Evolutionary conservation across 306 rosid species (phyloP).

Genomic region (Vigna unguiculata): DNA sequence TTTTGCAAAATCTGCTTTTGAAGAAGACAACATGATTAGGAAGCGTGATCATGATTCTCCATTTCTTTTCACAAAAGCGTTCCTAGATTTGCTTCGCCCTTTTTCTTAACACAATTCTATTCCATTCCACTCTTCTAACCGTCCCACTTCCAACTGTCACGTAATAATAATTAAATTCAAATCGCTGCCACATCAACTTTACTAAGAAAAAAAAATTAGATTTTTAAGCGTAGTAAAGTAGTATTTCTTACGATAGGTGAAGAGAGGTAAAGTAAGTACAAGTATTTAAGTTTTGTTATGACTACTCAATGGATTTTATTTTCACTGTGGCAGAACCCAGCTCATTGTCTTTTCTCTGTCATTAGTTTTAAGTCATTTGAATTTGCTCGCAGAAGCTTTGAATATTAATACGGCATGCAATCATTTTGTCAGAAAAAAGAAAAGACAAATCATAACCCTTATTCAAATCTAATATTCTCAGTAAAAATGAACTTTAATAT

Average conservation of each 20-base stretch:
- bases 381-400: conserved; percentile 29
- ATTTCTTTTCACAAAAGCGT: conserved; percentile 46
- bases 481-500: background rate
- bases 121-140: conserved; percentile 16
- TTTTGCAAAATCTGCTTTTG: conserved; percentile 38
- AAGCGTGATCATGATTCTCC: conserved; percentile 34
- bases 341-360: conserved; percentile 25
- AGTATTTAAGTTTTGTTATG: too few relatives aligned
- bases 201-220: too few relatives aligned
- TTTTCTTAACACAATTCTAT: conserved; percentile 18
- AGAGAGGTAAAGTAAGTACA: too few relatives aligned
- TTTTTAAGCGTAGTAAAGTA: too few relatives aligned
- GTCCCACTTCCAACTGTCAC: conserved; percentile 43
- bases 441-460: background rate
- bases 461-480: background rate
- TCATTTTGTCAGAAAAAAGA: background rate
- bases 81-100: conserved; percentile 39
- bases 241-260: too few relatives aligned
- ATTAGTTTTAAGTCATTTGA: conserved; percentile 20
- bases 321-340: conserved; percentile 33
- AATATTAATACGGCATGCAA: conserved; percentile 6
- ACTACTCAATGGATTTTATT: background rate
- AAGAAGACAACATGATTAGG: conserved; percentile 48
- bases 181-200: too few relatives aligned
- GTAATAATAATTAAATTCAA: background rate